Evolutionary conservation across 163 green algal species (phyloP).

Genomic region (Chloroidium sp.): DNA sequence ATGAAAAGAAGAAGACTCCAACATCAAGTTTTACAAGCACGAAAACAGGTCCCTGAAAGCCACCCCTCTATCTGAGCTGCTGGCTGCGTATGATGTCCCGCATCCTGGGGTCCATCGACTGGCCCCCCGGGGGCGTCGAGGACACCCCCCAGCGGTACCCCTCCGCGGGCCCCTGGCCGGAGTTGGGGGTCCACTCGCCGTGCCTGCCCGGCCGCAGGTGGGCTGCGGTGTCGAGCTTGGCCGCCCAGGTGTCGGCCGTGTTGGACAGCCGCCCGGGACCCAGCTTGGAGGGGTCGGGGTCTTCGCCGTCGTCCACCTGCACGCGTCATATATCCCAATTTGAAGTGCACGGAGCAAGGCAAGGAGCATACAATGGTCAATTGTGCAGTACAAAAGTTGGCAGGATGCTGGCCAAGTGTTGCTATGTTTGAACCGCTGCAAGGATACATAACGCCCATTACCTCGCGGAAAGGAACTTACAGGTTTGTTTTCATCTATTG

Average conservation of each 20-base stretch:
- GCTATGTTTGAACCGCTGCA: too few species aligned
- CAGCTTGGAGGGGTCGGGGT: conserved; percentile 15
- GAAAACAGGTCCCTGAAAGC: neutral
- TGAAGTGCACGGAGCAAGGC: neutral
- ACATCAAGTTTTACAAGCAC: too few species aligned
- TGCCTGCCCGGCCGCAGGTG: conserved; percentile 51
- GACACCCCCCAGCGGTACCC: conserved; percentile 57
- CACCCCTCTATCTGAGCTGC: conserved; percentile 15
- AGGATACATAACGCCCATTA: too few species aligned
- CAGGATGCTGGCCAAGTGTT: too few species aligned
- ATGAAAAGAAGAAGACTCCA: too few species aligned
- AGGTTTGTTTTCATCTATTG: too few species aligned
- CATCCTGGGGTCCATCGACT: conserved; percentile 14
- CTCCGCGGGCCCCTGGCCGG: conserved; percentile 10
- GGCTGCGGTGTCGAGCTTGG: conserved; percentile 17
- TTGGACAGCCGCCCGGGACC: conserved; percentile 31
- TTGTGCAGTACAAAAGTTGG: too few species aligned
- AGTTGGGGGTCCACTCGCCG: conserved; percentile 42
- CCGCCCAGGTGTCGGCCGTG: conserved; percentile 36
- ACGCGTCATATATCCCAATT: neutral
- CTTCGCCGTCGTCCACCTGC: conserved; percentile 4
- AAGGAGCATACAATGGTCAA: neutral
- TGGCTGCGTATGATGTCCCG: conserved; percentile 19
- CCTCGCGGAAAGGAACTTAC: too few species aligned
- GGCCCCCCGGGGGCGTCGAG: conserved; percentile 36